phyloP scores from a whole-genome alignment of 768 basidiomycete species.

The Leucocoprinus leucothites region DNA sequence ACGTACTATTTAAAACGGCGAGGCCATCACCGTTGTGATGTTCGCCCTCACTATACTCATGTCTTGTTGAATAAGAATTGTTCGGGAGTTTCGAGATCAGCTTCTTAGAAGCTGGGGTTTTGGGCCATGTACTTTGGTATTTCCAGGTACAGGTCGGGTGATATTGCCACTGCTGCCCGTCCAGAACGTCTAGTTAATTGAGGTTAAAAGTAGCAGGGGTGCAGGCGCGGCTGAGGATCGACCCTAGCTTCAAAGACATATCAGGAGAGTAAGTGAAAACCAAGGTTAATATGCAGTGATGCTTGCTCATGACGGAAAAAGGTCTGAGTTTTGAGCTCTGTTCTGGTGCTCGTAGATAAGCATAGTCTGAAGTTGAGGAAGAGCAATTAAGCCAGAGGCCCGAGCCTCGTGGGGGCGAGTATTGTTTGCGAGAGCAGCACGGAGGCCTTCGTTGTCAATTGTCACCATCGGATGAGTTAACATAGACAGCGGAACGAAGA shows the following conservation, averaged over 20 bases:
- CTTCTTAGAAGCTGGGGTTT: too few species aligned
- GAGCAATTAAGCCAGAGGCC: background rate
- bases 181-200: conserved; percentile 32
- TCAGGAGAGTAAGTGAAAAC: background rate
- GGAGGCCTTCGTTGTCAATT: background rate
- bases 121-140: too few species aligned
- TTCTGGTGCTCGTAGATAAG: background rate
- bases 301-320: background rate
- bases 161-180: too few species aligned
- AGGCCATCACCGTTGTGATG: too few species aligned
- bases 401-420: background rate
- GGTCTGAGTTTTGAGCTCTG: background rate
- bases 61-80: too few species aligned
- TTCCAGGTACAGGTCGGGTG: too few species aligned
- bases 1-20: too few species aligned
- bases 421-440: background rate
- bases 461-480: background rate
- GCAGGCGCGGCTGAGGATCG: conserved; percentile 29
- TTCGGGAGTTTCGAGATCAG: too few species aligned
- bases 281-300: background rate
- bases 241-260: background rate
- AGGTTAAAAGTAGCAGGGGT: conserved; percentile 38
- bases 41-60: too few species aligned
- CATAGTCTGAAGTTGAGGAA: background rate
- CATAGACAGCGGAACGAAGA: too few species aligned